Base-by-base conservation (phyloP, 495 filamentous ascomycete genomes). In the Penicillium nucicola region DNA sequence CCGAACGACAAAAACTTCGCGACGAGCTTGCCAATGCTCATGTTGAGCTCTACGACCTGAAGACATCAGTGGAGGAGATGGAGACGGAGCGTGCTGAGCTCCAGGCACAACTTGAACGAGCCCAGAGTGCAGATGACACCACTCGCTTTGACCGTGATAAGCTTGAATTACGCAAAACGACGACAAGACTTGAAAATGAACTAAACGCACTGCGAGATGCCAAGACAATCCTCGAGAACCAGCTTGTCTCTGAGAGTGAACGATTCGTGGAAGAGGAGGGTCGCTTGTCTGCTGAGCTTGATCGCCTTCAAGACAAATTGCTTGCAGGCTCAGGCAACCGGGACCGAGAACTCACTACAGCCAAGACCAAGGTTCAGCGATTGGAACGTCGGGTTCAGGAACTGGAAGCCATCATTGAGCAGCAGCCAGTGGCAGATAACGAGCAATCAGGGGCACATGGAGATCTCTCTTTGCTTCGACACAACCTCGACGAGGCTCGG, bases 31-130 rank as follows among this genome's bases (percentile, higher is more conserved):
- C 77, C 8, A 77, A 71, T 49, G 66, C 82, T n/a, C 82, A 84
- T 48, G 71, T 79, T 36, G 83, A 88, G 52, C 56, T 85, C 8
- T 79, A 79, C 42, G 68, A 77, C 39, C 56, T 88, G n/a, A 76
- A 76, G 39, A 64, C 70, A 17, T 71, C 78, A 1, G 64, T 76
- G 14, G 67, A 71, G 18, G 80, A 84, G 35, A 60, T 77, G 30
- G 79, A 84, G 58, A 74, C 78, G 15, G 84, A 89, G 57, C 79
- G 84, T 11, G 81, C 87, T 50, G 83, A 87, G 55, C 62, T 88
- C 14, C 78, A 81, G 41, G 72, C 62, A 44, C 80, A 85, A 48
- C 62, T 87, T 4, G 66, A 76, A 14, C 69, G 73, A 13, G 60
- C 67, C 30, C 75, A 76, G 19, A 73, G 73, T 46, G 74, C 71